A percentile compares a stretch with the other conserved stretches of the same genome.
These are phyloP conservation scores for Starmerella vaccinii DNA, from an alignment of 805 yeast species.

Conservation along the genomic window DNA sequence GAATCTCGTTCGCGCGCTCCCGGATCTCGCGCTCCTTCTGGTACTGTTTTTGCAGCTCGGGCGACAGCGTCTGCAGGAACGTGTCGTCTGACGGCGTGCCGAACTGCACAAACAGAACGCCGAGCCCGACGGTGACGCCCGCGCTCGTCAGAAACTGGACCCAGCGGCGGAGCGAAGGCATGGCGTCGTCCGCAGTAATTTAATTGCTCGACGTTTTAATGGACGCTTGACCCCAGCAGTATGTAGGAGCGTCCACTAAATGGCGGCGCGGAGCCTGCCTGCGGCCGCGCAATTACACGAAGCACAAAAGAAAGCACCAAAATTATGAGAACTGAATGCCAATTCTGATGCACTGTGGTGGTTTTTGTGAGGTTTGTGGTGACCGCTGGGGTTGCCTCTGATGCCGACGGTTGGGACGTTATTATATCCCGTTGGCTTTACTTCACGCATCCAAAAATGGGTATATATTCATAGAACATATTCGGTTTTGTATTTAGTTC, in stretches of 20 bases:
- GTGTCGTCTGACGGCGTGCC: constrained; percentile 82
- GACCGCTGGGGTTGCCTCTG: too few species aligned
- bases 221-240: not conserved
- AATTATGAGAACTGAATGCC: too few species aligned
- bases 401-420: too few species aligned
- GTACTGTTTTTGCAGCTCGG: constrained; percentile 70
- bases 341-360: too few species aligned
- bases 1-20: constrained; percentile 20
- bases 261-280: too few species aligned
- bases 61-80: constrained; percentile 60
- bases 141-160: constrained; percentile 38
- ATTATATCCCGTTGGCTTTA: too few species aligned
- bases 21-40: constrained; percentile 41
- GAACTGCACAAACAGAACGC: constrained; percentile 59
- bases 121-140: constrained; percentile 53
- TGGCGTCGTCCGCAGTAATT: not conserved
- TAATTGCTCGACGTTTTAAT: not conserved
- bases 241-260: not conserved
- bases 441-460: too few species aligned
- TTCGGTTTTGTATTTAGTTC: too few species aligned
- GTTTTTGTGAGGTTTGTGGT: too few species aligned
- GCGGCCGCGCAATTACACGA: too few species aligned
- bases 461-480: too few species aligned
- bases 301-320: too few species aligned
- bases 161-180: constrained; percentile 26